Evolutionary conservation across 1,284 basidiomycete species (phyloP), one percentile per base, ranked within the genome.

Genomic region (Ganoderma lingzhi): DNA sequence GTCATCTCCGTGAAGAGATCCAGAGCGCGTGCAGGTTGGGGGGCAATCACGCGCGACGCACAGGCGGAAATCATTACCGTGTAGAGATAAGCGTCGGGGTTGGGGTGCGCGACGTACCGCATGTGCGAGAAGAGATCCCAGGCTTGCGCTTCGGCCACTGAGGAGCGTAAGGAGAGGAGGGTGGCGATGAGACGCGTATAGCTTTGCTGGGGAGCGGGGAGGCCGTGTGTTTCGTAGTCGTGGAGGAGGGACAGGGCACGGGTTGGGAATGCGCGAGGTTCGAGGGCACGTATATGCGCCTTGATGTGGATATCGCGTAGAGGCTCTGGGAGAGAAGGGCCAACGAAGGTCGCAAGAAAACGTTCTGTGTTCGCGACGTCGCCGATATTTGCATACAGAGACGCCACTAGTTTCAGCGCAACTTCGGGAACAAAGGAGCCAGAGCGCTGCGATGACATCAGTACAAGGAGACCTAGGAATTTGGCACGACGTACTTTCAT

Each of bases 71-170:
- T 96, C 95, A 99, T 98, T 35, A 90, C 79, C 0, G 91, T 88
- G 80, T 97, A 99, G 6, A 97, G 81, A 19, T 86, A 80, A 2
- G 85, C 84, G 70, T 94, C 90, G 0, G 97, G 96, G 2, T 84
- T 82, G 0, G 96, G 91, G 77, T 99, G 96, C 0, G 97, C 95
- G 6, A 94, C 92, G 65, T 98, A 94, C 64, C 98, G 94, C 95
- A 98, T 98, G 79, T 99, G 96, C 2, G 94, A 85, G 79, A 96
- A 99, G 32, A 99, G 86, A 76, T 98, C 95, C 95, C 95, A 98
- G 0, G 94, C 96, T 70, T 94, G 90, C 0, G 93, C 91, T 53
- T 87, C 86, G 2, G 86, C 86, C 19, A 86, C 66, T 32, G 87
- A 81, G 39, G 84, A 80, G 63, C 81, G 74, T 12, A 61, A 81